phyloP scores from a whole-genome alignment of 2,329 filamentous ascomycete species.

The Neopestalotiopsis rosae region DNA sequence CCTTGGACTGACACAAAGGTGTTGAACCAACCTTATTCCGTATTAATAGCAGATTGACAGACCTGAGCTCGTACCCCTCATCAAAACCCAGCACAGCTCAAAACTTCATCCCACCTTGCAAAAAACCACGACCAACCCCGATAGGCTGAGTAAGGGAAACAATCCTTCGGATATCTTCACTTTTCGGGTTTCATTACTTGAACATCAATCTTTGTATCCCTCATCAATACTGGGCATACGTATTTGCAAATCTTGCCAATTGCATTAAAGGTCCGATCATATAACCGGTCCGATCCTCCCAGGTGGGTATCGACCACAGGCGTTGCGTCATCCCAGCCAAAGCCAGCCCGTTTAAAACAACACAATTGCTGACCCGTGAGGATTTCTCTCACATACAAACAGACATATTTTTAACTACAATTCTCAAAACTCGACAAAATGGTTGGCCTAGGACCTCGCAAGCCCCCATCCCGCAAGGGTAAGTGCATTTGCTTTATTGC shows the following conservation, averaged over 20 bases:
- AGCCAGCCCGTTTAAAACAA: neutral
- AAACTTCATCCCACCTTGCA: constrained; percentile 10
- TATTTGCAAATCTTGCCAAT: neutral
- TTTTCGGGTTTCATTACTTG: too few species aligned
- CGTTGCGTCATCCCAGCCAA: constrained; percentile 5
- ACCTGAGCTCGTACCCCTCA: constrained; percentile 1
- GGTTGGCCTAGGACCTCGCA: constrained; percentile 57
- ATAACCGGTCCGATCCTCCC: constrained; percentile 2
- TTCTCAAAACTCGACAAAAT: constrained; percentile 43
- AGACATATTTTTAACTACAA: constrained; percentile 27
- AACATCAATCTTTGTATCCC: neutral
- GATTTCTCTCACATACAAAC: neutral
- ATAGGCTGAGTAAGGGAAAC: neutral
- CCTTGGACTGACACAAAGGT: constrained; percentile 10
- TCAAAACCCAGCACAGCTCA: constrained; percentile 1
- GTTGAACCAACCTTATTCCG: constrained; percentile 10
- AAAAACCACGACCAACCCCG: neutral
- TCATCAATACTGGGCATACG: neutral
- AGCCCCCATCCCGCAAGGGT: constrained; percentile 68
- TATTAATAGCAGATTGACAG: neutral
- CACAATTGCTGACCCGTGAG: constrained; percentile 2
- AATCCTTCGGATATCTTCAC: too few species aligned
- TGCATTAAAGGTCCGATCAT: neutral
- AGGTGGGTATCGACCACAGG: constrained; percentile 6
- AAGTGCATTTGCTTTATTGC: constrained; percentile 44